Conservation (phyloP, 2,329 filamentous ascomycete genomes). For the Aspergillus pseudotamarii region DNA sequence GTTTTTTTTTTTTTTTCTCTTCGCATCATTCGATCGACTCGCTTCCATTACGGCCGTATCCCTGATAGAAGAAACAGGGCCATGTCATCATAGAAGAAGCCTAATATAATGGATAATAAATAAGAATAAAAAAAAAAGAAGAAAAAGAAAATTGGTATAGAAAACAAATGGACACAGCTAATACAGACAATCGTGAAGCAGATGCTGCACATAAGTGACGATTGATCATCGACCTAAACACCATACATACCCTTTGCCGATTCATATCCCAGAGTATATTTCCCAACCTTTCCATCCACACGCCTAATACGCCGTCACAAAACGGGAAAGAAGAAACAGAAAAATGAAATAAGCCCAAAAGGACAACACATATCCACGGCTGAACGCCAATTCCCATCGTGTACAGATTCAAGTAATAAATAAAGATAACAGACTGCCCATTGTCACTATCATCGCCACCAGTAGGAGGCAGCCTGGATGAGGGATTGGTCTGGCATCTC, state of each 20-base stretch:
- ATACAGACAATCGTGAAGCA: slow-evolving; percentile 30
- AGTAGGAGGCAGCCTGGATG: slow-evolving; percentile 5
- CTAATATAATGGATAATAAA: slow-evolving; percentile 9
- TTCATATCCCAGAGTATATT: slow-evolving; percentile 10
- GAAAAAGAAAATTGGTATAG: slow-evolving; percentile 19
- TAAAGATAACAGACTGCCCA: slow-evolving; percentile 5
- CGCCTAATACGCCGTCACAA: slow-evolving; percentile 4
- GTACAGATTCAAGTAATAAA: slow-evolving; percentile 19
- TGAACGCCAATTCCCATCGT: slow-evolving; percentile 29
- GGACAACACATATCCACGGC: slow-evolving; percentile 15
- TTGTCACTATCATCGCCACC: not conserved
- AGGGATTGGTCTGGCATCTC: not conserved
- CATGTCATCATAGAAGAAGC: slow-evolving; percentile 9
- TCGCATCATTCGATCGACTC: slow-evolving; percentile 7
- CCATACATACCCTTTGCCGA: slow-evolving; percentile 17
- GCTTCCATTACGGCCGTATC: slow-evolving; percentile 4
- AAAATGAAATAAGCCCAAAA: slow-evolving; percentile 12
- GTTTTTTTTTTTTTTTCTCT: not conserved
- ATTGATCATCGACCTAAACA: slow-evolving; percentile 15
- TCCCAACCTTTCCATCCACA: not conserved
- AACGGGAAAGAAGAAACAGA: slow-evolving; percentile 4
- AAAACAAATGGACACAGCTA: slow-evolving; percentile 22
- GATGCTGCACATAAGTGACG: slow-evolving; percentile 19
- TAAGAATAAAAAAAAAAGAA: not conserved
- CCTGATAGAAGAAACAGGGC: not conserved